Evolutionary conservation across 2,329 filamentous ascomycete species (phyloP).

Genomic region (Nemania sp.): DNA sequence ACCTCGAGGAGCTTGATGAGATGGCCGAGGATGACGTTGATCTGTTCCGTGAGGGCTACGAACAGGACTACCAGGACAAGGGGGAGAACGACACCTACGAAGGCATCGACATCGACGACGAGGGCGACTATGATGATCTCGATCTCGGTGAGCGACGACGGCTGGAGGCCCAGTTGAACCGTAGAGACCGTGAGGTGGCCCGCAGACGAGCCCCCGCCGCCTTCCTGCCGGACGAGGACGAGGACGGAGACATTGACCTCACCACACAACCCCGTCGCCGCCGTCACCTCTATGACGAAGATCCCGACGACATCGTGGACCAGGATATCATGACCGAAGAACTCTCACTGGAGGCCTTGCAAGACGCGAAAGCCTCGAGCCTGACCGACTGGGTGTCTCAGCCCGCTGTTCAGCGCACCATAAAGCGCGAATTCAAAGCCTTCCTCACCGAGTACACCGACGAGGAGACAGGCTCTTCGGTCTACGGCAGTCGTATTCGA

Average conservation of each 20-base stretch:
- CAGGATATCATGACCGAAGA: slow-evolving; percentile 96
- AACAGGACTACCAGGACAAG: slow-evolving; percentile 70
- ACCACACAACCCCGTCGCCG: slow-evolving; percentile 83
- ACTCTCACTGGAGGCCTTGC: slow-evolving; percentile 85
- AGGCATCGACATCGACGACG: slow-evolving; percentile 74
- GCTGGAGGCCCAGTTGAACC: slow-evolving; percentile 74
- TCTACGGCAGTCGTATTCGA: slow-evolving; percentile 92
- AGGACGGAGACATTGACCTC: slow-evolving; percentile 82
- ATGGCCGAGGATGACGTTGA: slow-evolving; percentile 82
- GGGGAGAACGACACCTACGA: slow-evolving; percentile 73
- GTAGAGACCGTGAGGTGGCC: slow-evolving; percentile 73
- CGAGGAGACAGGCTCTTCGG: slow-evolving; percentile 81
- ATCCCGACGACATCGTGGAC: slow-evolving; percentile 88
- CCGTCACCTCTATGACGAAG: slow-evolving; percentile 91
- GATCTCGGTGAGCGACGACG: slow-evolving; percentile 68
- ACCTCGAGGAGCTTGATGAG: slow-evolving; percentile 78
- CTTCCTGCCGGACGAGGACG: slow-evolving; percentile 78
- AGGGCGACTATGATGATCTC: slow-evolving; percentile 73
- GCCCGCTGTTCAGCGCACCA: slow-evolving; percentile 86
- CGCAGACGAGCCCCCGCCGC: slow-evolving; percentile 71
- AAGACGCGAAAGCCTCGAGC: slow-evolving; percentile 90
- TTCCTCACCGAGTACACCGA: slow-evolving; percentile 97
- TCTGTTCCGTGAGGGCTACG: slow-evolving; percentile 74
- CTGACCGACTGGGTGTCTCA: slow-evolving; percentile 95
- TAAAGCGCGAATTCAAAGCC: slow-evolving; percentile 95